Base-by-base conservation (phyloP, 1,284 basidiomycete genomes). In the Inonotus hispidus region DNA sequence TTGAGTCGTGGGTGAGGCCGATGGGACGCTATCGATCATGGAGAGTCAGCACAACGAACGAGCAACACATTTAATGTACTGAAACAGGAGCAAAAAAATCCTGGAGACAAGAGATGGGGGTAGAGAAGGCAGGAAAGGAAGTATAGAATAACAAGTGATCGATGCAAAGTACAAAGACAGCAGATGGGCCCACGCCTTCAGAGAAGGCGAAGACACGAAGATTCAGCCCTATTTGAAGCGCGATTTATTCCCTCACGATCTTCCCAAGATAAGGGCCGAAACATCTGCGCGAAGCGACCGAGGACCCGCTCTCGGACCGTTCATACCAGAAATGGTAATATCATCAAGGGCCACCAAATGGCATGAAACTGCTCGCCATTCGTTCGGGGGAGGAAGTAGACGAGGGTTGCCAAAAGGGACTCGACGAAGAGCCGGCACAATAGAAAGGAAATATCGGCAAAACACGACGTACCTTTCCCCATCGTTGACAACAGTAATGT, bases 401-500 rank as follows among this genome's bases (percentile, higher is more conserved):
- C 8, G 32, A 32, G 32, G 32, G 32, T 27, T 41, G n/a, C 53
- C 53, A 45, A 32, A 56, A 50, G 55, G 54, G 49, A 32, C 37
- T n/a, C 45, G 7, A 23, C 35, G 41, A 2, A 29, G 21, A 56
- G 35, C 37, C 16, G 32, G 10, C n/a, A 25, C 47, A 13, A 32
- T 21, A 23, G 37, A 38, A 25, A 38, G 52, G 50, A 58, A 27
- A 27, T 3, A 39, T 71, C 23, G 69, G 58, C 58, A 52, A 62
- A 49, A 47, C 32, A 29, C 53, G 25, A 73, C 76, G 66, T 63
- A 83, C 80, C 66, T 71, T 29, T 70, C 65, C 3, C 64, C 59
- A 35, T 68, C 71, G 60, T 69, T 69, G n/a, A 73, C 71, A 32
- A 67, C 70, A 19, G 79, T 80, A 56, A 76, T 66, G 62, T 82